Evolutionary conservation across 331 rosid species (phyloP), one percentile per base, ranked within the genome.

Genomic region (Cydonia oblonga): DNA sequence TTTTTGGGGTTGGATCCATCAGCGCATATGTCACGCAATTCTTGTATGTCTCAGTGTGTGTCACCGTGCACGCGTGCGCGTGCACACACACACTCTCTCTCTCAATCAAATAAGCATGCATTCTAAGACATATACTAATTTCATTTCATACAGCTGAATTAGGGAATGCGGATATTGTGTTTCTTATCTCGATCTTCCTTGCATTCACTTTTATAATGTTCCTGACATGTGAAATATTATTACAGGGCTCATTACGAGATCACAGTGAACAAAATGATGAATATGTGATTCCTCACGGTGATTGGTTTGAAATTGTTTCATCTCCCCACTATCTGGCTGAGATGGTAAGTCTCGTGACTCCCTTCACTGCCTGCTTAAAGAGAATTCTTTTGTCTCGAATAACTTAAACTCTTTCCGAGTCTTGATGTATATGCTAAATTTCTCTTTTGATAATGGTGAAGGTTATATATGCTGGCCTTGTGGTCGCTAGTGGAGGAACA

Each of bases 1-100:
- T 75, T 73, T 77, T 15, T 90, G 91, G 92, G 98, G 98, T 23
- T 93, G 96, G 96, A 72, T 87, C 75, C 98, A 93, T 83, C 98
- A 93, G 72, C 66, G 3, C 2, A 79, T 66, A 19, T 90, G 97
- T 76, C 98, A 93, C 70, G 81, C 76, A 71, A 93, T 93, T 86
- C 96, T 93, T 68, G 98, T 93, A 87, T 59, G 91, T 66, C 58
- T 49, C 74, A 10, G 28, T n/a, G n/a, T n/a, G n/a, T n/a, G n/a
- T n/a, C n/a, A n/a, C n/a, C n/a, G n/a, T n/a, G n/a, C n/a, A n/a
- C n/a, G n/a, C n/a, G n/a, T n/a, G n/a, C n/a, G n/a, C n/a, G n/a
- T n/a, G n/a, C n/a, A n/a, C 40, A 2, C 38, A 32, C 38, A 33
- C 38, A 30, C 33, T 20, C 25, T 35, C 28, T 13, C 16, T 40